Base-by-base conservation (phyloP, 495 filamentous ascomycete genomes). In the Filosporella fistucella region DNA sequence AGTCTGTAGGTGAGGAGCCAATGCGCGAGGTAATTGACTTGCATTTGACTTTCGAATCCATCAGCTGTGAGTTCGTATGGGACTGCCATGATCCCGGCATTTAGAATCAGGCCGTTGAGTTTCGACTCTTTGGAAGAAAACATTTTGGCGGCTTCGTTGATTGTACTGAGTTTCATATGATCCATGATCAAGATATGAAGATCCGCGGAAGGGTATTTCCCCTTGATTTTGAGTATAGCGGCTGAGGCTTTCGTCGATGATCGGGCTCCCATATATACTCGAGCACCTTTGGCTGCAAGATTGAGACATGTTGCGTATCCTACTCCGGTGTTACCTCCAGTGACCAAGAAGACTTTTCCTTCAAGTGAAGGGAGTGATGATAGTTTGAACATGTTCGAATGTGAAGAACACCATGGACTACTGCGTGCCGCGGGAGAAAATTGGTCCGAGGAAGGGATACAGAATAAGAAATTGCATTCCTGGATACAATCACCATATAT, bases 41-140 rank as follows among this genome's bases (percentile, higher is more conserved):
- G 75, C n/a, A 79, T 68, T 48, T 80, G 76, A 21, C 63, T 62
- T 51, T 80, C 77, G 36, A 57, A 54, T 3, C 64, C 61, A 17
- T 68, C 56, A 12, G 43, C 45, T 14, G 58, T 59, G 8, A 36
- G 13, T 7, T 29, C 24, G 11, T 35, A 52, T 1, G 47, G 38
- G 1, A 30, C 28, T 10, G 45, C 47, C 56, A 59, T 56, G 14
- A 59, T 33, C 11, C 50, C 56, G 13, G 56, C 56, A 28, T 56
- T 59, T 21, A 41, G 30, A 41, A 59, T 21, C 1, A 47, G 34
- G 18, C 29, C 34, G 24, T 47, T 14, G 32, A 47, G 20, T 5
- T 28, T 14, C 14, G 9, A 18, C 14, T 26, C 23, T 10, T 26
- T n/a, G 9, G 32, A 13, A 3, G n/a, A 16, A 24, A 47, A 16